phyloP scores from a whole-genome alignment of 805 yeast genomes.

The Kodamaea neixiangensis region DNA sequence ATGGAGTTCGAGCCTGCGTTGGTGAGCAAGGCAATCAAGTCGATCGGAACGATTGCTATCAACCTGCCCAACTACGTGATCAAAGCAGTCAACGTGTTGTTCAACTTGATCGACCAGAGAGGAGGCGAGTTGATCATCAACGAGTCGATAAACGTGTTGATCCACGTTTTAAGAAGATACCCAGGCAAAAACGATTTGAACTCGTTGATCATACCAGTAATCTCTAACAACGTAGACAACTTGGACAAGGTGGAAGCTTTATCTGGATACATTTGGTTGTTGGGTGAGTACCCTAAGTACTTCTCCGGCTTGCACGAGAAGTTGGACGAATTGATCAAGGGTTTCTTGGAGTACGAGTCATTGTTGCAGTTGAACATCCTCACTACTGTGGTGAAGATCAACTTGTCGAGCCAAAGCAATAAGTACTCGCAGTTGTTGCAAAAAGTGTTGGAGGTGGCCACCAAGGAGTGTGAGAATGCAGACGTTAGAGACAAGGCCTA shows the following conservation, averaged over 20 bases:
- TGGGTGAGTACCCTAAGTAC: slow-evolving; percentile 69
- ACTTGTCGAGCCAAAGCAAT: slow-evolving; percentile 24
- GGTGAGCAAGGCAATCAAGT: slow-evolving; percentile 63
- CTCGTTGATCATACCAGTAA: slow-evolving; percentile 55
- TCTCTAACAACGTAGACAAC: slow-evolving; percentile 49
- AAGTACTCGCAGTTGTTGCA: slow-evolving; percentile 51
- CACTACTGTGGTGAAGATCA: slow-evolving; percentile 62
- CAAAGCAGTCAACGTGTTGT: slow-evolving; percentile 61
- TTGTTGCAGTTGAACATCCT: slow-evolving; percentile 60
- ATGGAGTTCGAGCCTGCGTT: slow-evolving; percentile 84
- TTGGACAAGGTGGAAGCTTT: slow-evolving; percentile 52
- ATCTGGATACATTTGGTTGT: slow-evolving; percentile 65
- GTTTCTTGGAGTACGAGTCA: slow-evolving; percentile 60
- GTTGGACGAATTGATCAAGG: slow-evolving; percentile 47
- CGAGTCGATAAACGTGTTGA: slow-evolving; percentile 61
- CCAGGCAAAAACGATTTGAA: slow-evolving; percentile 52
- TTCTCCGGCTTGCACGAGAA: slow-evolving; percentile 55
- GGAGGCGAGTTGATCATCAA: slow-evolving; percentile 60
- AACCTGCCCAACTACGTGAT: slow-evolving; percentile 54
- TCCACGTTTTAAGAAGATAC: slow-evolving; percentile 66
- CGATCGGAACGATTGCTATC: slow-evolving; percentile 72
- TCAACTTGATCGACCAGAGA: slow-evolving; percentile 60
- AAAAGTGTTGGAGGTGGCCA: slow-evolving; percentile 59
- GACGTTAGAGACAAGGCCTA: slow-evolving; percentile 82
- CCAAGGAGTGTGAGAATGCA: slow-evolving; percentile 66